Evolutionary conservation across 306 rosid genomes (phyloP), one percentile per base, ranked within the genome.

Genomic region (Castanopsis chinensis): DNA sequence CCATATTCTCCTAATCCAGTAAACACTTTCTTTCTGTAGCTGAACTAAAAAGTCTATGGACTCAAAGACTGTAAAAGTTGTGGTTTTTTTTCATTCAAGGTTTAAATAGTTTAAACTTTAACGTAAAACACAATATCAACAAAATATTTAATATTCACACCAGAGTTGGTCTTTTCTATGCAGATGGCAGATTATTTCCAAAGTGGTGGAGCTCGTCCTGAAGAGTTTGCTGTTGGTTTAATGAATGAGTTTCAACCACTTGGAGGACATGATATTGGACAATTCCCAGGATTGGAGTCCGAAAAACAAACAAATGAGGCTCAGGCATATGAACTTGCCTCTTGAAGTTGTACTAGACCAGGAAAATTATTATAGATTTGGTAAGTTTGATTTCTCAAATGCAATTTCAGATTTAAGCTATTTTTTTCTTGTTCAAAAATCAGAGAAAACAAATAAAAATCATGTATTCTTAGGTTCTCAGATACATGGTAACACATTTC

Each of bases 131-230:
- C 15, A 49, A 9, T 55, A 6, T 7, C 30, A 18, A 35, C 11
- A 21, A 5, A 49, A 14, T 72, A 58, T 30, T 55, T 78, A 8
- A 54, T 54, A 28, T 72, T 57, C 57, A 76, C 70, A 72, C 55
- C 52, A 75, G 49, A 37, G 52, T 71, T 71, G 78, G 77, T 53
- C 54, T 74, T 65, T 23, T 23, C 75, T 20, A 58, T 78, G 73
- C 90, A 94, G 97, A 88, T 94, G 57, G 99, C 97, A 63, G 93
- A 92, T 76, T 92, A 85, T 80, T 88, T 90, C 81, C 86, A 81
- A 61, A 84, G 88, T 33, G 73, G 88, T 1, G 89, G 83, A 53
- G 27, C 76, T 60, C 71, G 61, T 27, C 78, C 86, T 2, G 93
- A 76, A 41, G 91, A 91, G 82, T 91, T 88, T 69, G 90, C 92